Evolutionary conservation across 306 rosid species (phyloP).

Genomic region (Sphenostylis stenocarpa): DNA sequence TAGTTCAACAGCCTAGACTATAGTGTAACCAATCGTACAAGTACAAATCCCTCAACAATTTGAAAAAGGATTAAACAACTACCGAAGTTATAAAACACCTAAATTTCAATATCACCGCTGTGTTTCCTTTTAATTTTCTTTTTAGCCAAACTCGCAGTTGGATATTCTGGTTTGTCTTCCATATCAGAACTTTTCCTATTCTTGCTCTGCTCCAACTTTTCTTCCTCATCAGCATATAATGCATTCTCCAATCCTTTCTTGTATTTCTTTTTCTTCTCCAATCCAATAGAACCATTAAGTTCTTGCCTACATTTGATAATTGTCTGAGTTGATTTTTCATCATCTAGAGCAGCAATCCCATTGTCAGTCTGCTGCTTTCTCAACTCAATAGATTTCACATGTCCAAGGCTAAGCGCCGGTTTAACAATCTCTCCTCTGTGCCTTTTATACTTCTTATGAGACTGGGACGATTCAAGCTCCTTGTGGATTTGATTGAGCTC

Average conservation of each 20-base stretch:
- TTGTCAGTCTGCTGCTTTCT: no score
- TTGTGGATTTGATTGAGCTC: conserved; percentile 44
- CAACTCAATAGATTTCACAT: not conserved
- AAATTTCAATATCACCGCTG: not conserved
- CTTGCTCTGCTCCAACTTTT: conserved; percentile 16
- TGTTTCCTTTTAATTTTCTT: conserved; percentile 36
- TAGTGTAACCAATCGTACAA: not conserved
- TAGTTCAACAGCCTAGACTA: not conserved
- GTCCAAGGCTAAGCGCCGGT: not conserved
- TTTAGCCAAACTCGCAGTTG: not conserved
- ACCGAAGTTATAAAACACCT: not conserved
- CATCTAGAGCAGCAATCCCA: not conserved
- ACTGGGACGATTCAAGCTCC: conserved; percentile 22
- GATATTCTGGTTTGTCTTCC: conserved; percentile 27
- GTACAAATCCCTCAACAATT: conserved; percentile 16
- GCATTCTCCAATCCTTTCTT: not conserved
- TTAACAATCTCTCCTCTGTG: not conserved
- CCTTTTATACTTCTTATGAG: conserved; percentile 25
- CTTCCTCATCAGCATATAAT: not conserved
- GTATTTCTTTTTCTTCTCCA: conserved; percentile 21
- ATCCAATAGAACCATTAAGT: conserved; percentile 15
- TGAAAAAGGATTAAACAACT: not conserved
- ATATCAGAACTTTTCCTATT: conserved; percentile 28
- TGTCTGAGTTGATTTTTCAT: not conserved
- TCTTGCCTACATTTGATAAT: not conserved